phyloP scores from a whole-genome alignment of 768 basidiomycete species.

The Ramaria rubella region DNA sequence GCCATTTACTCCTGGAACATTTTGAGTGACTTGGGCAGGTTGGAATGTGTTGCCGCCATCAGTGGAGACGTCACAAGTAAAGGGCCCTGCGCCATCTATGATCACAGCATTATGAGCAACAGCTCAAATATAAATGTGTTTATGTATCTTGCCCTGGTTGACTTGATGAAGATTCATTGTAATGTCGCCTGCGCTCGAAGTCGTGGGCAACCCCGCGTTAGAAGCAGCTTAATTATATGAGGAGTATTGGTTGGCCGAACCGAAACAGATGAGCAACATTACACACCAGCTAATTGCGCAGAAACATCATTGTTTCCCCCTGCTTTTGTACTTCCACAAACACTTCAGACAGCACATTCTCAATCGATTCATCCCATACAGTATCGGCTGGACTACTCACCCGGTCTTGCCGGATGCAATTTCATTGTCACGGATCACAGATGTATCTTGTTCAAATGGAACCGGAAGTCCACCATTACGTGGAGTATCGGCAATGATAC shows the following conservation, averaged over 20 bases:
- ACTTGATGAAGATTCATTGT: slow-evolving; percentile 16
- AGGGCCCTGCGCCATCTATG: slow-evolving; percentile 1
- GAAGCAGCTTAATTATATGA: slow-evolving; percentile 15
- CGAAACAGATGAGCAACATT: too few relatives aligned
- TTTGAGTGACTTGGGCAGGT: slow-evolving; percentile 10
- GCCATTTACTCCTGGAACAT: slow-evolving; percentile 10
- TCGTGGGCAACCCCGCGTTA: slow-evolving; percentile 12
- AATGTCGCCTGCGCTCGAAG: slow-evolving; percentile 10
- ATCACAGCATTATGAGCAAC: too few relatives aligned
- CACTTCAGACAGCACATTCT: background rate
- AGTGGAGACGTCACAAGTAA: slow-evolving; percentile 14
- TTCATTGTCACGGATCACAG: slow-evolving; percentile 13
- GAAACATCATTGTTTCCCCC: slow-evolving; percentile 15
- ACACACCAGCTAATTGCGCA: slow-evolving; percentile 12
- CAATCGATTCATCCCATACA: background rate
- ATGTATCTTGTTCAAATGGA: slow-evolving; percentile 16
- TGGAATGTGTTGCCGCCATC: slow-evolving; percentile 12
- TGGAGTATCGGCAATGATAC: slow-evolving; percentile 14
- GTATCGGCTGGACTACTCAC: background rate
- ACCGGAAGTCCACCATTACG: slow-evolving; percentile 12
- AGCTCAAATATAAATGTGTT: too few relatives aligned
- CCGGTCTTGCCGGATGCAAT: slow-evolving; percentile 6
- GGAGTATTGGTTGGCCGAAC: too few relatives aligned
- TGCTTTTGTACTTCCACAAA: slow-evolving; percentile 13
- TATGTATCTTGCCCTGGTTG: slow-evolving; percentile 13